These are phyloP conservation scores for Boletellus deceptivus DNA, from an alignment of 1,284 basidiomycete species.

Conservation along the genomic window DNA sequence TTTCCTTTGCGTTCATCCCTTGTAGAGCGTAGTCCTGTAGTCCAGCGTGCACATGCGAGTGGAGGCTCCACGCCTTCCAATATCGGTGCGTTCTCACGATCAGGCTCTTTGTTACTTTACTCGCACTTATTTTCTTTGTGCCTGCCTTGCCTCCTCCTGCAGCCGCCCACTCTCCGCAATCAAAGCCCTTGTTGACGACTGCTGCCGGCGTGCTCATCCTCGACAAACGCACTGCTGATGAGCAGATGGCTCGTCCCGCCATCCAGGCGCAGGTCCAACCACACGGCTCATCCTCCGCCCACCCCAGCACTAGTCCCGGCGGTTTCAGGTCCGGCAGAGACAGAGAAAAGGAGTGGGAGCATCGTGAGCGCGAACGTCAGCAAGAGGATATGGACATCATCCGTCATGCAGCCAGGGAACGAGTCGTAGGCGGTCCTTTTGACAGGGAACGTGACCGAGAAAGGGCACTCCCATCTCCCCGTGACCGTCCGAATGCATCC, in stretches of 20 bases:
- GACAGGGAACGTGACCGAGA: slow-evolving; percentile 31
- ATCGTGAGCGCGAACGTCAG: slow-evolving; percentile 27
- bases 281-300: slow-evolving; percentile 18
- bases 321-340: slow-evolving; percentile 29
- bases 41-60: slow-evolving; percentile 28
- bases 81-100: slow-evolving; percentile 20
- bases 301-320: slow-evolving; percentile 22
- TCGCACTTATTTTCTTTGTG: slow-evolving; percentile 6
- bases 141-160: background rate
- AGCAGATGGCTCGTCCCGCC: slow-evolving; percentile 25
- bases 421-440: slow-evolving; percentile 13
- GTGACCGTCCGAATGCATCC: slow-evolving; percentile 23
- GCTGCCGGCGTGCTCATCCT: slow-evolving; percentile 29
- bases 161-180: slow-evolving; percentile 29
- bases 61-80: slow-evolving; percentile 27
- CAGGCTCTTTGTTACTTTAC: background rate
- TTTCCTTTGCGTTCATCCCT: background rate
- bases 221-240: slow-evolving; percentile 32
- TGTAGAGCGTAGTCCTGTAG: slow-evolving; percentile 29
- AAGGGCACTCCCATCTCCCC: slow-evolving; percentile 22
- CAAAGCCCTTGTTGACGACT: slow-evolving; percentile 26
- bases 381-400: slow-evolving; percentile 30
- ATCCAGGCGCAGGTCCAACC: slow-evolving; percentile 19
- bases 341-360: slow-evolving; percentile 29
- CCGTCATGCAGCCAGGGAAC: slow-evolving; percentile 25